These are phyloP conservation scores for Sporothrix schenckii DNA, from an alignment of 2,329 filamentous ascomycete genomes.

Conservation along the genomic window DNA sequence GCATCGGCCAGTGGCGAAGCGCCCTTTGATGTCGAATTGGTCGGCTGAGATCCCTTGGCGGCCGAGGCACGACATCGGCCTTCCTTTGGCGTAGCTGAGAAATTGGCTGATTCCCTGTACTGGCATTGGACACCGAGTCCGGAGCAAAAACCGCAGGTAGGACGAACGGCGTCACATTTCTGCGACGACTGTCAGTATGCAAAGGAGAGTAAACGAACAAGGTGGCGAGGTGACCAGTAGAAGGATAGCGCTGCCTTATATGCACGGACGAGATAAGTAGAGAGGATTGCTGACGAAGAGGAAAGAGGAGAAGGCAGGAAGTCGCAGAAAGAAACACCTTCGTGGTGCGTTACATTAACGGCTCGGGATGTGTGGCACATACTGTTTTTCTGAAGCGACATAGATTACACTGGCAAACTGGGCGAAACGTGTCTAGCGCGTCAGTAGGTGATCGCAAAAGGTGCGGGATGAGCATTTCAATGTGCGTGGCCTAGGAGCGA, in stretches of 20 bases:
- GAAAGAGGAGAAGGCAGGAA: neutral
- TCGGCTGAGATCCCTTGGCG: neutral
- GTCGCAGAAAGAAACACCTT: neutral
- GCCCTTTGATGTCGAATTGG: neutral
- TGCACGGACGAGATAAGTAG: neutral
- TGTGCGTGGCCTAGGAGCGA: neutral
- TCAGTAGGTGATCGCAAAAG: neutral
- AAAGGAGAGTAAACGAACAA: too few species aligned
- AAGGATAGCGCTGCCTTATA: neutral
- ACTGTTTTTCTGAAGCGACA: constrained; percentile 11
- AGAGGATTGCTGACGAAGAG: neutral
- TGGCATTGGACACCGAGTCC: constrained; percentile 34
- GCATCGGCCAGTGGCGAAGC: neutral
- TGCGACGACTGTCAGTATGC: neutral
- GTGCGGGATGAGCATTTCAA: neutral
- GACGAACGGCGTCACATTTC: constrained; percentile 34
- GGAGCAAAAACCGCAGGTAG: constrained; percentile 33
- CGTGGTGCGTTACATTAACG: neutral
- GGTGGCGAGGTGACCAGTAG: neutral
- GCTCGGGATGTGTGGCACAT: neutral
- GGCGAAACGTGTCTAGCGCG: neutral
- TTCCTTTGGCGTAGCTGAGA: neutral
- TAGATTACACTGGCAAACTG: neutral
- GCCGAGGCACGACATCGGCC: neutral
- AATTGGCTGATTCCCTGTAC: constrained; percentile 31